phyloP scores from a whole-genome alignment of 768 basidiomycete genomes.

The Clathrus columnatus region DNA sequence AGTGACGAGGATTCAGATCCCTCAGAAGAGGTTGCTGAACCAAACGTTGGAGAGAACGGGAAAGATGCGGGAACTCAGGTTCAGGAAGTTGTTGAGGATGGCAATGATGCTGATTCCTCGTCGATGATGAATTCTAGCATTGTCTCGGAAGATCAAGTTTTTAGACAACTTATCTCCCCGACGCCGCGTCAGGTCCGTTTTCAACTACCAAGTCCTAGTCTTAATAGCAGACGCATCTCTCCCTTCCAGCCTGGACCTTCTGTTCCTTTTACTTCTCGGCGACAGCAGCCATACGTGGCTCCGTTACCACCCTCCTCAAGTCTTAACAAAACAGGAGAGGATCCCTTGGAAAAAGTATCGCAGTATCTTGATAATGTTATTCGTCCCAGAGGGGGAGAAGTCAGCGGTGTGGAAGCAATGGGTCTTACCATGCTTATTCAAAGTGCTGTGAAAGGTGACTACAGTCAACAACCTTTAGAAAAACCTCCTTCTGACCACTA shows the following conservation, averaged over 20 bases:
- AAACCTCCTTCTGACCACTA: neutral
- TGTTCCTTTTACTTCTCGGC: neutral
- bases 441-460: slow-evolving; percentile 6
- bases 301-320: slow-evolving; percentile 6
- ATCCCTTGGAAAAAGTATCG: slow-evolving; percentile 1
- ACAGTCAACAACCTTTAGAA: neutral
- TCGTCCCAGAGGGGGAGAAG: slow-evolving; percentile 8
- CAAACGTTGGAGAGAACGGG: neutral
- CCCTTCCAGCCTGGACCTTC: neutral
- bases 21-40: neutral
- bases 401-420: slow-evolving; percentile 5
- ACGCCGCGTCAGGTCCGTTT: slow-evolving; percentile 9
- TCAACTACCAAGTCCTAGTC: slow-evolving; percentile 4
- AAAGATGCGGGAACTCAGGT: neutral
- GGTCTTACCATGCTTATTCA: slow-evolving; percentile 8
- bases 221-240: neutral
- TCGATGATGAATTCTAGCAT: slow-evolving; percentile 4
- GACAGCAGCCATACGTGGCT: neutral
- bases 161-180: neutral
- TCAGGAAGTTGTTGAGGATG: neutral
- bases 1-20: neutral
- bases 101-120: neutral
- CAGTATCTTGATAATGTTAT: slow-evolving; percentile 4
- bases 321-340: neutral
- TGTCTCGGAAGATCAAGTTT: slow-evolving; percentile 8